Evolutionary conservation across 805 yeast genomes (phyloP).

Genomic region (Pichia heedii): DNA sequence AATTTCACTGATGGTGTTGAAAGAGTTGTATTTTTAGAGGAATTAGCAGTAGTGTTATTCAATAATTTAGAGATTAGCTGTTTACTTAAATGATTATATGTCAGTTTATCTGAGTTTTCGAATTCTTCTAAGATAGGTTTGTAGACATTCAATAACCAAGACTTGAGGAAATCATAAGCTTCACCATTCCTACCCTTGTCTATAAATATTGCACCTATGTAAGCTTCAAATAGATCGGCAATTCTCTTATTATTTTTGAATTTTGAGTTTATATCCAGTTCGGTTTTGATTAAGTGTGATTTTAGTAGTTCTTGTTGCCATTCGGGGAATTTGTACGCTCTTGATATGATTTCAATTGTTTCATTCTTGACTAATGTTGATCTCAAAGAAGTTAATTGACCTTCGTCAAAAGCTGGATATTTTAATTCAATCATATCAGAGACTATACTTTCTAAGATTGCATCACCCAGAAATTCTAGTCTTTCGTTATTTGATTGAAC

Average conservation of each 20-base stretch:
- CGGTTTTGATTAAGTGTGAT: constrained; percentile 21
- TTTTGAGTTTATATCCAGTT: constrained; percentile 4
- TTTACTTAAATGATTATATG: constrained; percentile 6
- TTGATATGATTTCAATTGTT: constrained; percentile 61
- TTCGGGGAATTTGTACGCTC: constrained; percentile 56
- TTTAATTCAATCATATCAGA: constrained; percentile 56
- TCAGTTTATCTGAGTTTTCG: neutral
- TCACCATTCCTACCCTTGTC: constrained; percentile 29
- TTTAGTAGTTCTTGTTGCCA: constrained; percentile 31
- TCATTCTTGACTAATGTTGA: constrained; percentile 65
- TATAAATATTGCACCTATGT: constrained; percentile 71
- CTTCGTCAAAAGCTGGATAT: constrained; percentile 71
- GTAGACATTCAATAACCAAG: constrained; percentile 40
- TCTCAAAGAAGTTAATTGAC: constrained; percentile 65
- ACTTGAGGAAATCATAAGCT: constrained; percentile 32
- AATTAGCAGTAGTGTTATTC: neutral
- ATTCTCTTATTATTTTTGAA: constrained; percentile 53
- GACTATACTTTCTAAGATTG: constrained; percentile 65
- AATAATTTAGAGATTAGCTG: neutral
- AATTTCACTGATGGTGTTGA: constrained; percentile 4
- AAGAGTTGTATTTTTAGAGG: neutral
- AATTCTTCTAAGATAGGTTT: constrained; percentile 24
- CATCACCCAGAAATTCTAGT: constrained; percentile 85
- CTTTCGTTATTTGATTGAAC: constrained; percentile 72
- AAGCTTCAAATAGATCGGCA: constrained; percentile 93